Conservation (phyloP, 768 basidiomycete genomes). For the Trichaptum fuscoviolaceum region DNA sequence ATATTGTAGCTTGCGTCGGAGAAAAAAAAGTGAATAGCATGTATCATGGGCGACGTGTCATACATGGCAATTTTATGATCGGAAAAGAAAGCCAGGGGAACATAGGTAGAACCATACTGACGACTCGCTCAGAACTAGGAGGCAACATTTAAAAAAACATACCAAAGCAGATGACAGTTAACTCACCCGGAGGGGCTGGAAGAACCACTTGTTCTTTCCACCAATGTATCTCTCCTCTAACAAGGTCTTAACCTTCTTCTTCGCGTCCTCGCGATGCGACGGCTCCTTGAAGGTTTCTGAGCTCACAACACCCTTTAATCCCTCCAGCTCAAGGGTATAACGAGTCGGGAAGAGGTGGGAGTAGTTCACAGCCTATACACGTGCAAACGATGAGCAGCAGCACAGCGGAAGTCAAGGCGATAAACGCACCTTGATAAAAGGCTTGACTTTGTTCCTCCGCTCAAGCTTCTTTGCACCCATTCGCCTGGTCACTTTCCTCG, state of each 20-base stretch:
- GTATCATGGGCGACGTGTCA: conserved; percentile 3
- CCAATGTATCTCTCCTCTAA: conserved; percentile 90
- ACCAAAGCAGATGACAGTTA: not conserved
- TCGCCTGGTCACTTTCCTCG: conserved; percentile 92
- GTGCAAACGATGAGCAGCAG: conserved; percentile 5
- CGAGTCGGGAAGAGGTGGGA: conserved; percentile 99
- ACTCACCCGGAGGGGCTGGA: conserved; percentile 76
- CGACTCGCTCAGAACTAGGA: not conserved
- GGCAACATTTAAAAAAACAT: not conserved
- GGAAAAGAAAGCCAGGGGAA: not conserved
- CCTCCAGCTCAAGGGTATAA: conserved; percentile 95
- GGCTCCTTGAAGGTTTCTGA: conserved; percentile 97
- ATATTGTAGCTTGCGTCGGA: not conserved
- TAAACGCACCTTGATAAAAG: conserved; percentile 90
- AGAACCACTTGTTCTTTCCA: conserved; percentile 99
- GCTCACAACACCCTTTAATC: conserved; percentile 80
- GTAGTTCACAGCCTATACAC: conserved; percentile 88
- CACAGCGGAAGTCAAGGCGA: not conserved
- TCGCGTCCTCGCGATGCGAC: conserved; percentile 88
- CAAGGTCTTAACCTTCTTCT: conserved; percentile 94
- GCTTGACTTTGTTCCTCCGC: conserved; percentile 95
- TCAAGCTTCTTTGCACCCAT: conserved; percentile 97
- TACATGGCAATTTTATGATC: not conserved
- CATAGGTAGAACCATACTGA: not conserved
- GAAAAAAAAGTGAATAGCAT: not conserved